Evolutionary conservation across 768 basidiomycete genomes (phyloP).

Genomic region (Pisolithus tinctorius): DNA sequence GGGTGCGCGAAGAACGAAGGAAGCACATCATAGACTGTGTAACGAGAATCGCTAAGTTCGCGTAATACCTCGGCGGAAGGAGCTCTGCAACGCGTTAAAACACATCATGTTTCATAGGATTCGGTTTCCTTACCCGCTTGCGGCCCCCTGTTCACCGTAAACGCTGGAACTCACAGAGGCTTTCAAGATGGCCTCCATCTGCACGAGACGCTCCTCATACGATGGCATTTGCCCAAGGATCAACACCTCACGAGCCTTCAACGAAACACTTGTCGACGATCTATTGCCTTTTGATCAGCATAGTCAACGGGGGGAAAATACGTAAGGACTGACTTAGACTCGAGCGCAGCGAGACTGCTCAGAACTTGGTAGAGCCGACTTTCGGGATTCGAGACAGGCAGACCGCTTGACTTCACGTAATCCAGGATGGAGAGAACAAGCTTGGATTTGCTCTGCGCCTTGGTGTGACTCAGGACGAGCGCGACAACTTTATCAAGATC

Average conservation of each 20-base stretch:
- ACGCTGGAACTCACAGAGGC: slow-evolving; percentile 79
- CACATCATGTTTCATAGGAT: too few relatives aligned
- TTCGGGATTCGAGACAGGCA: slow-evolving; percentile 72
- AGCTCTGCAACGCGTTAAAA: slow-evolving; percentile 36
- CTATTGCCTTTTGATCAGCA: slow-evolving; percentile 30
- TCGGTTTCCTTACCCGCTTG: slow-evolving; percentile 42
- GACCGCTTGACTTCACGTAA: slow-evolving; percentile 74
- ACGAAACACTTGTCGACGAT: slow-evolving; percentile 83
- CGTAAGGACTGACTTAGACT: slow-evolving; percentile 62
- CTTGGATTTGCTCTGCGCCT: slow-evolving; percentile 88
- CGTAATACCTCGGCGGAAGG: slow-evolving; percentile 83
- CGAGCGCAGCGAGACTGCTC: slow-evolving; percentile 76
- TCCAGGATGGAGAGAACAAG: slow-evolving; percentile 83
- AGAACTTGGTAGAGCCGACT: slow-evolving; percentile 69
- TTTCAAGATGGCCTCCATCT: slow-evolving; percentile 93
- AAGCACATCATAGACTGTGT: slow-evolving; percentile 95
- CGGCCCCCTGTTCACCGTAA: slow-evolving; percentile 77
- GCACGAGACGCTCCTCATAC: slow-evolving; percentile 86
- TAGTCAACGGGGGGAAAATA: neutral
- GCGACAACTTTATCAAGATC: slow-evolving; percentile 82
- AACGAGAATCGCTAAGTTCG: slow-evolving; percentile 93
- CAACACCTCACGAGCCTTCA: slow-evolving; percentile 96
- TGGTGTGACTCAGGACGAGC: slow-evolving; percentile 91
- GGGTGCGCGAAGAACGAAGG: slow-evolving; percentile 90
- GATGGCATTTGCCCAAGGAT: slow-evolving; percentile 96